Conservation (phyloP, 1,284 basidiomycete species). For the Clitocybe nebularis region DNA sequence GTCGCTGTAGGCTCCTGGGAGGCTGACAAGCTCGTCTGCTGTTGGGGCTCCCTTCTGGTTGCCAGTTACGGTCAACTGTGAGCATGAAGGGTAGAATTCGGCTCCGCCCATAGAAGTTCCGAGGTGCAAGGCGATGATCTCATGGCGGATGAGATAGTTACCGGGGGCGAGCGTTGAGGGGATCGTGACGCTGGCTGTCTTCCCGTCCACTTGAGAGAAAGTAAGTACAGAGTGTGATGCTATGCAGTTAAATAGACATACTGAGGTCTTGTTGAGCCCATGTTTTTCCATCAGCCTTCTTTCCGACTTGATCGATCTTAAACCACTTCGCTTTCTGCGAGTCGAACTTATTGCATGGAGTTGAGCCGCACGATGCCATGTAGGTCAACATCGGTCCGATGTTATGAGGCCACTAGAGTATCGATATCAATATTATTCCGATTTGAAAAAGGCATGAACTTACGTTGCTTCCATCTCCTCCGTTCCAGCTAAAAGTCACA, state of each 20-base stretch:
- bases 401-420: conserved; percentile 75
- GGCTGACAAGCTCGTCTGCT: conserved; percentile 42
- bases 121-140: conserved; percentile 68
- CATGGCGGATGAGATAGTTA: conserved; percentile 67
- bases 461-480: conserved; percentile 44
- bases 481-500: conserved; percentile 58
- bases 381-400: conserved; percentile 72
- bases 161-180: conserved; percentile 55
- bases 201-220: conserved; percentile 23
- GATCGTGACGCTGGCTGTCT: conserved; percentile 44
- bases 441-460: conserved; percentile 20
- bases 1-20: conserved; percentile 65
- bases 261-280: conserved; percentile 37
- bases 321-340: conserved; percentile 61
- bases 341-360: conserved; percentile 59
- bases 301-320: conserved; percentile 47
- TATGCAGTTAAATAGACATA: conserved; percentile 22
- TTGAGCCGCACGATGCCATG: conserved; percentile 57
- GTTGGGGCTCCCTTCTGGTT: conserved; percentile 41
- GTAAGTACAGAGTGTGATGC: conserved; percentile 3
- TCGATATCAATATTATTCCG: too few species aligned
- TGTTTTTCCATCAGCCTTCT: conserved; percentile 20
- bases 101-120: conserved; percentile 48
- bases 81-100: conserved; percentile 72
- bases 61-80: conserved; percentile 56